A percentile compares a stretch with the other conserved stretches of the same genome.
These are phyloP conservation scores for Phanerochaete carnosa DNA, from an alignment of 768 basidiomycete genomes.

Conservation along the genomic window DNA sequence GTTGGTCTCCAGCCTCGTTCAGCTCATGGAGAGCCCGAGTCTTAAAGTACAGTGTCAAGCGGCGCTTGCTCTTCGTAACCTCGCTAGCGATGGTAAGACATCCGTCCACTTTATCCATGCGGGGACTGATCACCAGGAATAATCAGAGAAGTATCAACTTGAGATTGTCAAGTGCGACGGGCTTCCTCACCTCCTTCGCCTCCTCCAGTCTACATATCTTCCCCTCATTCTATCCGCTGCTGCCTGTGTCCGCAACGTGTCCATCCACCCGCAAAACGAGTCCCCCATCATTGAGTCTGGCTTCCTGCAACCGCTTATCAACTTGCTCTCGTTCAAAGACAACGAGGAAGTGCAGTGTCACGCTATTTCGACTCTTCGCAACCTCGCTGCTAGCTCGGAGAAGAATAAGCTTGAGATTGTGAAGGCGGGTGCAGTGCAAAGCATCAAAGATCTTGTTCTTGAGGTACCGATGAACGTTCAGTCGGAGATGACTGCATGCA, in stretches of 20 bases:
- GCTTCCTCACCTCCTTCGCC: constrained; percentile 84
- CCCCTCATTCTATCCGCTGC: constrained; percentile 97
- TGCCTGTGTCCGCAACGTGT: constrained; percentile 98
- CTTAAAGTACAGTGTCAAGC: constrained; percentile 99
- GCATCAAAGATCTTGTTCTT: constrained; percentile 94
- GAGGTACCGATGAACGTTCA: constrained; percentile 96
- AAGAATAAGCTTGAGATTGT: constrained; percentile 99
- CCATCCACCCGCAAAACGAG: constrained; percentile 97
- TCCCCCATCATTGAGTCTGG: constrained; percentile 99
- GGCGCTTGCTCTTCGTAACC: constrained; percentile 90
- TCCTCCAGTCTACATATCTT: constrained; percentile 94
- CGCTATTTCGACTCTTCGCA: constrained; percentile 94
- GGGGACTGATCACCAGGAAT: not conserved
- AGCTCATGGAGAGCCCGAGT: constrained; percentile 95
- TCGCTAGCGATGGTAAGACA: constrained; percentile 88
- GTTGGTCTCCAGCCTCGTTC: constrained; percentile 88
- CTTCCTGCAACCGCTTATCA: constrained; percentile 94
- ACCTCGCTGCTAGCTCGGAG: constrained; percentile 94
- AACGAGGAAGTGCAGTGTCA: constrained; percentile 99
- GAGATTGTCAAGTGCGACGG: constrained; percentile 98
- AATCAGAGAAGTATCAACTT: constrained; percentile 94
- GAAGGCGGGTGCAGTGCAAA: constrained; percentile 93
- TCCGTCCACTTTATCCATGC: not conserved
- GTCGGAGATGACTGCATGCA: constrained; percentile 99
- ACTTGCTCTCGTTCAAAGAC: constrained; percentile 95